Evolutionary conservation across 805 yeast genomes (phyloP), one percentile per base, ranked within the genome.

Genomic region (Candida incommunis): DNA sequence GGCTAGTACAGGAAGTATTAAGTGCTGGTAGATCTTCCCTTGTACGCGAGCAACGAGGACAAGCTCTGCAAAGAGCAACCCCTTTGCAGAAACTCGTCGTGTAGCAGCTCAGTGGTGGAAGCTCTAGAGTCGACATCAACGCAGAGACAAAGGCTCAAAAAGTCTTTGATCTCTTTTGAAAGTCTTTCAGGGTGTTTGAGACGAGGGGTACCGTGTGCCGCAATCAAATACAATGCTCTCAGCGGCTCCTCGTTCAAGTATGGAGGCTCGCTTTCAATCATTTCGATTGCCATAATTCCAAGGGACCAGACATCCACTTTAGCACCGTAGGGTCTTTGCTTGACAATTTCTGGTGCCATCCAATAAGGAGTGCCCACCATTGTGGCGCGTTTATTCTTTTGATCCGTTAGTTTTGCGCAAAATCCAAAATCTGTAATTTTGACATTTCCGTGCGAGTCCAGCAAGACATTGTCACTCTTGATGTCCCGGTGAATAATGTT

Each of bases 291-390:
- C 97, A 92, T 92, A 52, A 92, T 92, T 52, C 99, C 98, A 50
- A 92, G 67, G 4, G 96, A 86, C 99, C 99, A 92, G 43, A 92
- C 80, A 65, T 92, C 99, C 40, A 92, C 95, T 60, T 92, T 88
- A 42, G 94, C 92, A 27, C 94, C 98, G 59, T 92, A 92, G 58
- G 88, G 96, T 61, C 87, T 88, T 54, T 94, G 77, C 18, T 88
- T 78, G 23, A 92, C 96, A 45, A 92, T 96, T 62, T 92, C 99
- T 1, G 99, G 99, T 0, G 99, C 99, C 99, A 92, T 92, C 99
- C 99, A 92, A 62, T 92, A 92, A 13, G 99, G 98, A 0, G 99
- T 92, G 15, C 99, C 99, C 16, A 92, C 98, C 95, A 92, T 86
- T 3, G 99, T 92, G 2, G 95, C 87, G 61, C 99, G 78, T 62